Evolutionary conservation across 495 filamentous ascomycete species (phyloP).

Genomic region (Penicillium flavigenum): DNA sequence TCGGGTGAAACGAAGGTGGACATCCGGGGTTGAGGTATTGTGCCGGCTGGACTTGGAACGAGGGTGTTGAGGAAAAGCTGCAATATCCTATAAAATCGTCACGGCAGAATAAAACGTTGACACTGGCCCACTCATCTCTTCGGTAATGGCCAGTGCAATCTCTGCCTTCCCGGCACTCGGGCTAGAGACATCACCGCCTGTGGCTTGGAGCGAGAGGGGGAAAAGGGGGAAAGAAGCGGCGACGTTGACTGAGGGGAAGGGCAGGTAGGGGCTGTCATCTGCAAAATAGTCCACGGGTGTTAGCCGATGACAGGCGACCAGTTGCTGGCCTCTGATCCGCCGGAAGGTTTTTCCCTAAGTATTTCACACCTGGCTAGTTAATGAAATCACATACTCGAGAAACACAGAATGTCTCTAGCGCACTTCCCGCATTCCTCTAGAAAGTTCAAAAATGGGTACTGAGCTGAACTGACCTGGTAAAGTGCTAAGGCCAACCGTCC

Average conservation of each 20-base stretch:
- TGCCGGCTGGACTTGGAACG: background rate
- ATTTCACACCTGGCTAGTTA: background rate
- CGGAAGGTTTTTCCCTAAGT: background rate
- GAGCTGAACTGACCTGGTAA: background rate
- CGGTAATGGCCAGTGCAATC: background rate
- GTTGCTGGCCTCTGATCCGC: background rate
- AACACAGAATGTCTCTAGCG: background rate
- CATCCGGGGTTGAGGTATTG: background rate
- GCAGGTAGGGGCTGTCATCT: background rate
- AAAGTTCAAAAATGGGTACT: background rate
- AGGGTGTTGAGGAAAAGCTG: background rate
- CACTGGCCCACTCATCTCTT: background rate
- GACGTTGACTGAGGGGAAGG: background rate
- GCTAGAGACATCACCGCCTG: background rate
- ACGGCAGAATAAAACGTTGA: background rate
- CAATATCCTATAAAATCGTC: background rate
- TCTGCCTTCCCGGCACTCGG: background rate
- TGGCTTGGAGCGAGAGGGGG: background rate
- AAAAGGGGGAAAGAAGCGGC: background rate
- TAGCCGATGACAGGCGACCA: background rate
- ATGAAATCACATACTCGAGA: background rate
- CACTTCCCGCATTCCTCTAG: background rate
- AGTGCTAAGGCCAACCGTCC: background rate
- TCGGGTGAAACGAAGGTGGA: background rate
- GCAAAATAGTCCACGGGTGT: background rate